These are phyloP conservation scores for Solanum chiquidenum DNA, from an alignment of 257 asterid species.

Conservation along the genomic window DNA sequence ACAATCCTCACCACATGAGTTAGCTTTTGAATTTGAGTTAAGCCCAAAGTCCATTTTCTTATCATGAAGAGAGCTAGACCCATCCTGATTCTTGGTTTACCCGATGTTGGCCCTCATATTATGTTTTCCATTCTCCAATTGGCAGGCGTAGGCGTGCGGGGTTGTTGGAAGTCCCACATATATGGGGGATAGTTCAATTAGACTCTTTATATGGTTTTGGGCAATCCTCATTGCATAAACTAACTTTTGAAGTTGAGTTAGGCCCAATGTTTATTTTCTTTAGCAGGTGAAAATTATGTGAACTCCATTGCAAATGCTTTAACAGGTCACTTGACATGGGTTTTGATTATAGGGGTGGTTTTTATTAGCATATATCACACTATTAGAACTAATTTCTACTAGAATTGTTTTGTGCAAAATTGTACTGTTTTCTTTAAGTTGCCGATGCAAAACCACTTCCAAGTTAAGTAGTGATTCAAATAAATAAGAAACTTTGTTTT, in stretches of 20 bases:
- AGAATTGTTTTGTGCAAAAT: not conserved
- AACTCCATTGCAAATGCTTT: not conserved
- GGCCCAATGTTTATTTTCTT: not conserved
- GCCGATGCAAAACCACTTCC: not conserved
- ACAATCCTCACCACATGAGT: not conserved
- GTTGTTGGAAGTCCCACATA: not conserved
- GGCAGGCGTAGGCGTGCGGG: not conserved
- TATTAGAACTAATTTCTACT: not conserved
- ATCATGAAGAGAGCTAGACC: not conserved
- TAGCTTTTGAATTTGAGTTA: not conserved
- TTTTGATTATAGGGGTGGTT: not conserved
- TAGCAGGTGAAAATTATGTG: not conserved
- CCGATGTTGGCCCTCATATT: not conserved
- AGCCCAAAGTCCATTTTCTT: not conserved
- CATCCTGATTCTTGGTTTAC: not conserved
- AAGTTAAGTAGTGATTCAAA: not conserved
- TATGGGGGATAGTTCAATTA: not conserved
- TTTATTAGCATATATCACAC: not conserved
- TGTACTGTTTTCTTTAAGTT: not conserved
- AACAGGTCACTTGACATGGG: not conserved
- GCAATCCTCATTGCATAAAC: not conserved
- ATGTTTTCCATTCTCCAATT: not conserved
- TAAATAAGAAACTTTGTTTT: not conserved
- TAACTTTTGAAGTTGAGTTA: not conserved
- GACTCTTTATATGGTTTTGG: not conserved